Evolutionary conservation across 1,139 yeast species (phyloP), one percentile per base, ranked within the genome.

Genomic region (Yamadazyma atmosphaerica): DNA sequence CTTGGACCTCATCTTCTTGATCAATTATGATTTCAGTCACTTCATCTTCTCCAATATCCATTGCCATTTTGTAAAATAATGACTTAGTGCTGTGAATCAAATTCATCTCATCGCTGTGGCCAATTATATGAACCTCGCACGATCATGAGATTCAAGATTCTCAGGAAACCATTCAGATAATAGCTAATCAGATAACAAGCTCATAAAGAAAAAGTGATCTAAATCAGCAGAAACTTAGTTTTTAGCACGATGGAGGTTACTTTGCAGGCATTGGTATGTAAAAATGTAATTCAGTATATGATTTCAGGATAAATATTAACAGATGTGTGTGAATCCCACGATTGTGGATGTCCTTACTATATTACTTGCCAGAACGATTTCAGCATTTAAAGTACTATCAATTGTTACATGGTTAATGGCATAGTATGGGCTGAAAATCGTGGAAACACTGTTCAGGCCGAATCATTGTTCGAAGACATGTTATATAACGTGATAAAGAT

Each of bases 1-100:
- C 95, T 46, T 78, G 88, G 16, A 74, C 66, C 40, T 79, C 84
- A 44, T 85, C 95, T 33, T 81, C 84, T 7, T 40, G 42, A 12
- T 48, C 51, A 4, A 46, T 33, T 9, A 37, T 38, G 7, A 49
- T 44, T 14, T 41, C 49, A 8, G 29, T 12, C 39, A 14, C 16
- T 4, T 28, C 31, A 16, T 28, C 28, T 8, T 42, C 42, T 12
- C 41, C 45, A 5, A 39, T 41, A 31, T 35, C 46, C 52, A 29
- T 42, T 31, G 26, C n/a, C n/a, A n/a, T n/a, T n/a, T n/a, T n/a
- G n/a, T n/a, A n/a, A n/a, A n/a, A n/a, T n/a, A 27, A 30, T 6
- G 18, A 30, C 16, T 9, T 13, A 11, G 12, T n/a, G 11, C 9
- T 10, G 11, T 22, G 5, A 25, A 6, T 25, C 29, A 6, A 25